phyloP scores from a whole-genome alignment of 768 basidiomycete genomes.

The Auricularia sp. region DNA sequence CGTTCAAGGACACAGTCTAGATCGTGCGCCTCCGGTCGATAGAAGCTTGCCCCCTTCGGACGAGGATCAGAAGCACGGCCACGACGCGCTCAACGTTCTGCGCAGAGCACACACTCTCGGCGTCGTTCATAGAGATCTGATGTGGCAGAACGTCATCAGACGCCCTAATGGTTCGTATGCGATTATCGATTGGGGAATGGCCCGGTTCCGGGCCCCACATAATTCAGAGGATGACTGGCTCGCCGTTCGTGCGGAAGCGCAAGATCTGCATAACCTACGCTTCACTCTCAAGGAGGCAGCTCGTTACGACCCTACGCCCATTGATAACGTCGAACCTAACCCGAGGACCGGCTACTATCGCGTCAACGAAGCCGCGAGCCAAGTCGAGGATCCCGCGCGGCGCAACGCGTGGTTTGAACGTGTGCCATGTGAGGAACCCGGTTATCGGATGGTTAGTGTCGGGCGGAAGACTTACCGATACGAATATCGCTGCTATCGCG shows the following conservation, averaged over 20 bases:
- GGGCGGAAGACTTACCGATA: neutral
- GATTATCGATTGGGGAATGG: neutral
- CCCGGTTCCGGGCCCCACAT: neutral
- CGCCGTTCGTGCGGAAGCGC: neutral
- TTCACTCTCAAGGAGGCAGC: neutral
- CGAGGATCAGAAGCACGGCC: neutral
- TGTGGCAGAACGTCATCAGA: neutral
- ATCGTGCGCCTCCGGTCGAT: neutral
- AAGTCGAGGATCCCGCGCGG: neutral
- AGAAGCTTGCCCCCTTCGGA: neutral
- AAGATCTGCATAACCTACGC: neutral
- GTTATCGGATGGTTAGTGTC: neutral
- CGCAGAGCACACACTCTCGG: neutral
- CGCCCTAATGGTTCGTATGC: neutral
- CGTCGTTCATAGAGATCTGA: neutral
- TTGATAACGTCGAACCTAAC: neutral
- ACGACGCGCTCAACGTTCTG: neutral
- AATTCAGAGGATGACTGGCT: neutral
- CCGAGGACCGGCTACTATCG: neutral
- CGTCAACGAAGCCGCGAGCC: neutral
- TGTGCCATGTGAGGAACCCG: neutral
- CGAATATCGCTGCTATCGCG: neutral
- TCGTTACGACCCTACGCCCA: neutral
- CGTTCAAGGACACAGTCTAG: neutral
- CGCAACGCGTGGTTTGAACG: neutral